Conservation (phyloP, 805 yeast species). For the Blastobotrys chiropterorum region DNA sequence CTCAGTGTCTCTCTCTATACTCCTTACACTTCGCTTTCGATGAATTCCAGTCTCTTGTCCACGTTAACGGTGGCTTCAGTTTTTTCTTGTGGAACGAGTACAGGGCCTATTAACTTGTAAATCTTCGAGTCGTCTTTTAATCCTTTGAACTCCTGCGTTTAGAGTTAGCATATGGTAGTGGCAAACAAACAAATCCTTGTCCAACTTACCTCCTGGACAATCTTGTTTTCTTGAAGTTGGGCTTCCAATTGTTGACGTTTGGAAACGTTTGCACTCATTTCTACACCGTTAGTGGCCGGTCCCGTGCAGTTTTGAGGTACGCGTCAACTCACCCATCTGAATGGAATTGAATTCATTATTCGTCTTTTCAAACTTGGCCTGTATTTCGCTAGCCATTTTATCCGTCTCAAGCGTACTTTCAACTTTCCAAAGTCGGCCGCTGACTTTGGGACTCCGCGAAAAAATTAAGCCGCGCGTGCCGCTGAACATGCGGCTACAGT, state of each 20-base stretch:
- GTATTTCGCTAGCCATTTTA: neutral
- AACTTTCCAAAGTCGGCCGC: too few species aligned
- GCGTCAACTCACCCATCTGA: conserved; percentile 14
- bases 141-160: conserved; percentile 54
- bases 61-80: conserved; percentile 80
- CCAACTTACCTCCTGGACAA: conserved; percentile 53
- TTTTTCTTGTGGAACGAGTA: conserved; percentile 81
- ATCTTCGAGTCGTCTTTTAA: conserved; percentile 67
- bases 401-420: too few species aligned
- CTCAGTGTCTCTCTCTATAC: neutral
- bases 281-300: conserved; percentile 14
- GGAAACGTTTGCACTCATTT: conserved; percentile 45
- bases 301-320: too few species aligned
- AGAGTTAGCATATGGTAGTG: neutral
- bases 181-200: neutral
- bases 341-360: conserved; percentile 18
- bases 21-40: conserved; percentile 61
- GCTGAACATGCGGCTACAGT: too few species aligned
- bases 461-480: too few species aligned
- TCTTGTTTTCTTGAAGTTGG: conserved; percentile 88
- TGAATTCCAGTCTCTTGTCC: conserved; percentile 83
- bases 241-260: conserved; percentile 87
- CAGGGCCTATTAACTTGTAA: conserved; percentile 88
- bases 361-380: conserved; percentile 11
- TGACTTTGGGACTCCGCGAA: too few species aligned